Base-by-base conservation (phyloP, 768 basidiomycete species). In the Xerocomus potaroensis region DNA sequence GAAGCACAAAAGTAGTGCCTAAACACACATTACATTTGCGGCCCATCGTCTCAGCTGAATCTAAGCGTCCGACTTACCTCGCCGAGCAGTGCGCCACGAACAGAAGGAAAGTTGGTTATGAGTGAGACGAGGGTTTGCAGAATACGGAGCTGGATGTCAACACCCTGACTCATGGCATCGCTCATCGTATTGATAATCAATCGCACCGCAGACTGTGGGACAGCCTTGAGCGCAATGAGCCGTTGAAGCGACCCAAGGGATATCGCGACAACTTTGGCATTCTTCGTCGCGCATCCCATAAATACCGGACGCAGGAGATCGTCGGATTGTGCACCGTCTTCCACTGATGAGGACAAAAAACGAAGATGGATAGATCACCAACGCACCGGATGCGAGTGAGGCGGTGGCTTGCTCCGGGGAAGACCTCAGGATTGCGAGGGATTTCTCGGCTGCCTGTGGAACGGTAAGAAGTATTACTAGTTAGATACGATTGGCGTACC, bases 1-100 rank as follows among this genome's bases (percentile, higher is more conserved):
- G 77, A 98, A 98, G 60, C 93, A 97, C 8, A 97, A 69, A n/a
- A 95, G 69, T 0, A 98, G 73, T 0, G 91, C 91, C 91, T 95
- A 56, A 8, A 33, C 6, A 35, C 7, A 33, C 8, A 38, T n/a
- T 34, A 46, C 23, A n/a, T 31, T 46, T 22, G 5, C 0, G 8
- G 3, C 0, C 26, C 23, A 5, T 31, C 8, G 16, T 24, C 24
- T 14, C 1, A 1, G 7, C 7, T 7, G 2, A 1, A 34, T n/a
- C 9, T 19, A 45, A 11, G 14, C 8, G 2, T 21, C 2, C 22
- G 23, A 74, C 84, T 48, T 67, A 92, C 93, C 63, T 92, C 84
- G 18, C 83, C 91, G 4, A 97, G 71, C 10, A 92, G 65, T 15
- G 73, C 73, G 10, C 88, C 92, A 58, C 92, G 88, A 8, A 95